Conservation (phyloP, 176 grass and related monocot species). For the Rhynchospora pubera region DNA sequence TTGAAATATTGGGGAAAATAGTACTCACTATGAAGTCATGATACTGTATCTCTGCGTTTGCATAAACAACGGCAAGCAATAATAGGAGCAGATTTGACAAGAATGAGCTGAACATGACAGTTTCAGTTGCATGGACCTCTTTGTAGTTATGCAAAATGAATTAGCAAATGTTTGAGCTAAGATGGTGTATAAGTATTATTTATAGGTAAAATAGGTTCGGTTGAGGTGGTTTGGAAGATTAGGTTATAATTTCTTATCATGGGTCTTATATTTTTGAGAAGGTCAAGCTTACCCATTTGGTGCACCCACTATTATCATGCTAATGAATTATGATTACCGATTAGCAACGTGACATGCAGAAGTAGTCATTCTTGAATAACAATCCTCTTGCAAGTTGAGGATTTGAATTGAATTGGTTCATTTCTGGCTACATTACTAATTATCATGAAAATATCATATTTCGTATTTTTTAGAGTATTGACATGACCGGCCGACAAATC, state of each 20-base stretch:
- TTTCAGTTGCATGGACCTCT: not conserved
- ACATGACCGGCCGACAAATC: not conserved
- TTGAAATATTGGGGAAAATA: not conserved
- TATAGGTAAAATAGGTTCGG: conserved; percentile 21
- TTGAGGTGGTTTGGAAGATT: conserved; percentile 75
- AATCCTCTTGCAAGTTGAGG: not conserved
- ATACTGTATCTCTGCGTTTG: conserved; percentile 59
- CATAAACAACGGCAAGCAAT: conserved; percentile 17
- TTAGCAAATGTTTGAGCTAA: not conserved
- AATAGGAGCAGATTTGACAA: conserved; percentile 31
- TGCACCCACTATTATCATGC: conserved; percentile 40
- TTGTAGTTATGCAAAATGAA: not conserved
- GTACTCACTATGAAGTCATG: conserved; percentile 67
- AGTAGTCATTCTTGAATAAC: not conserved
- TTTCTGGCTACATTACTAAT: not conserved
- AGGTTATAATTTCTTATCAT: conserved; percentile 40
- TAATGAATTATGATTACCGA: not conserved
- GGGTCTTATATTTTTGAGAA: conserved; percentile 19
- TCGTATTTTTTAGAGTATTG: not conserved
- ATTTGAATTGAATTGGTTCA: not conserved
- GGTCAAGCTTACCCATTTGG: conserved; percentile 29
- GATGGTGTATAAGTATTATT: conserved; percentile 5
- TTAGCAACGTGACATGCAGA: not conserved
- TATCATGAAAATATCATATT: conserved; percentile 1
- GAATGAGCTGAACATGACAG: conserved; percentile 22